Conservation (phyloP, 805 yeast species). For the Yamadazyma kitorensis region DNA sequence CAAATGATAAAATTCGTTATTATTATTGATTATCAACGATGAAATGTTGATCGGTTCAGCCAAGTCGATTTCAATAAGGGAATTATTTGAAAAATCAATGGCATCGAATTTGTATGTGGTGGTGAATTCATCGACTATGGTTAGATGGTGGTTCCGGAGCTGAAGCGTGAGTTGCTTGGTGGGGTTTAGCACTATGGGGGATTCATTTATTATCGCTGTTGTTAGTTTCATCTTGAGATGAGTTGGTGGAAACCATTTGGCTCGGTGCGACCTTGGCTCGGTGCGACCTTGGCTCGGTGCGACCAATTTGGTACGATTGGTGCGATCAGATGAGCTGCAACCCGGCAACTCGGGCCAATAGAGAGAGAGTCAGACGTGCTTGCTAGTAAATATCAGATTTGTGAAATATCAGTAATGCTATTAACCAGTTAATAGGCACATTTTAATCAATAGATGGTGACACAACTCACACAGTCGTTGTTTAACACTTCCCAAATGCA, state of each 20-base stretch:
- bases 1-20: slow-evolving; percentile 33
- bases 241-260: no score
- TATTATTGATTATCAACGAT: slow-evolving; percentile 61
- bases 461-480: slow-evolving; percentile 12
- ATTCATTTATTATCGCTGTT: slow-evolving; percentile 25
- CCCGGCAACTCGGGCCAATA: no score
- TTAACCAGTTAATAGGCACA: no score
- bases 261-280: no score
- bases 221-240: slow-evolving; percentile 33
- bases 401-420: no score
- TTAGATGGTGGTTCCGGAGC: slow-evolving; percentile 31
- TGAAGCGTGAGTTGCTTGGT: slow-evolving; percentile 33
- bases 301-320: no score
- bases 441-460: slow-evolving; percentile 10
- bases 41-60: slow-evolving; percentile 47
- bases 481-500: slow-evolving; percentile 45
- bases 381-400: no score
- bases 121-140: slow-evolving; percentile 35
- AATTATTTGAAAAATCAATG: slow-evolving; percentile 77
- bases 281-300: no score
- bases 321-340: no score
- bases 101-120: slow-evolving; percentile 37
- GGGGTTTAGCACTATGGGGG: slow-evolving; percentile 33
- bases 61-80: slow-evolving; percentile 51
- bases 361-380: no score